phyloP scores from a whole-genome alignment of 345 rosid species.

The Aquilaria yunnanensis region DNA sequence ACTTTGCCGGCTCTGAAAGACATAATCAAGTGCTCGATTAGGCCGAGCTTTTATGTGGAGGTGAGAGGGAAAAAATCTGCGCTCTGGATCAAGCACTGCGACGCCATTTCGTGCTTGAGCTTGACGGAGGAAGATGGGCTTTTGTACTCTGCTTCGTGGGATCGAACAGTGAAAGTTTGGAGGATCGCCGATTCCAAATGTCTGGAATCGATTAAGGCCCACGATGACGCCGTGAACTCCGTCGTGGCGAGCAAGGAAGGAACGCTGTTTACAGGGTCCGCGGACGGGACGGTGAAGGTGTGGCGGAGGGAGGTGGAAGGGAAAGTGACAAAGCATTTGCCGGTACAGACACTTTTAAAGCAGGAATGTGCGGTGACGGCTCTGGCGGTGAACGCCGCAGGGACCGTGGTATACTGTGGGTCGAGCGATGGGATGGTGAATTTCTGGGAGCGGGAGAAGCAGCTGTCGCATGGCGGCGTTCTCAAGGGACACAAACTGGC shows the following conservation, averaged over 20 bases:
- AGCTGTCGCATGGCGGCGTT: conserved; percentile 67
- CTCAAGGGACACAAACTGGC: conserved; percentile 88
- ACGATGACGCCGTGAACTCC: conserved; percentile 91
- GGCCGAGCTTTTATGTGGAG: conserved; percentile 79
- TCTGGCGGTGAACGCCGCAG: conserved; percentile 43
- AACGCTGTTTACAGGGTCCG: conserved; percentile 77
- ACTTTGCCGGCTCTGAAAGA: conserved; percentile 83
- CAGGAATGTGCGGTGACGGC: conserved; percentile 95
- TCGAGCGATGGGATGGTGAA: conserved; percentile 90
- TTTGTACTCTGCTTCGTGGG: conserved; percentile 93
- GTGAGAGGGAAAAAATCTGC: conserved; percentile 55
- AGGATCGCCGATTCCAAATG: conserved; percentile 82
- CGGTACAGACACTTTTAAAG: conserved; percentile 49
- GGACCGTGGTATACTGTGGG: conserved; percentile 62
- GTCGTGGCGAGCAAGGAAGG: conserved; percentile 51
- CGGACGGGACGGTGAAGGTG: conserved; percentile 86
- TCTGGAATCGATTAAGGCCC: conserved; percentile 73
- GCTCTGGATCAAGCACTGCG: conserved; percentile 93
- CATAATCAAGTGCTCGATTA: conserved; percentile 77
- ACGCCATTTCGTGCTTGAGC: conserved; percentile 81
- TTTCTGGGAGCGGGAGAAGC: conserved; percentile 73
- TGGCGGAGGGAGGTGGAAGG: conserved; percentile 64
- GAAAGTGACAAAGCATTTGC: conserved; percentile 52
- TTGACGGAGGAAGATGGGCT: conserved; percentile 56
- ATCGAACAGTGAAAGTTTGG: conserved; percentile 89